phyloP scores from a whole-genome alignment of 192 early-diverging fungal species.

The Mortierella antarctica region DNA sequence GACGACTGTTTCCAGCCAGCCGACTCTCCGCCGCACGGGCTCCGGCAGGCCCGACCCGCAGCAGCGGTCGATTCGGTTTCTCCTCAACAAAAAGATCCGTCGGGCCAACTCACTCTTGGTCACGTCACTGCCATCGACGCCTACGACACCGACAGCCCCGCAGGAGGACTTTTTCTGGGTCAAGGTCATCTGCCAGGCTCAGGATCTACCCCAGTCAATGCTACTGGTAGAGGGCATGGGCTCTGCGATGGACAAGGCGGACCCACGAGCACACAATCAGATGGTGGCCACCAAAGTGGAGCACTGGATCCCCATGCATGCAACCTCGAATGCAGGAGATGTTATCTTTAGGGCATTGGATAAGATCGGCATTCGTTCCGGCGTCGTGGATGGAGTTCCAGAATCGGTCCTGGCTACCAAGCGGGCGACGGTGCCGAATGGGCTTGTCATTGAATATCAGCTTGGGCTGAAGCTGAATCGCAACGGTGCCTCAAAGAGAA shows the following conservation, averaged over 20 bases:
- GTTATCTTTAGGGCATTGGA: constrained; percentile 62
- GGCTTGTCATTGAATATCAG: constrained; percentile 44
- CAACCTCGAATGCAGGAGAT: constrained; percentile 58
- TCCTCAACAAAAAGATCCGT: constrained; percentile 61
- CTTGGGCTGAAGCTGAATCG: constrained; percentile 20
- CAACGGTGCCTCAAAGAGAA: constrained; percentile 10
- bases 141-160: constrained; percentile 33
- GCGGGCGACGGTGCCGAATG: constrained; percentile 31
- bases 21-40: constrained; percentile 22
- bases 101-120: constrained; percentile 26
- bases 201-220: constrained; percentile 48
- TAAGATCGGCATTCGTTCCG: constrained; percentile 61
- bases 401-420: constrained; percentile 43
- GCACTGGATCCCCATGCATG: constrained; percentile 56
- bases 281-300: constrained; percentile 48
- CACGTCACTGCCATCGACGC: constrained; percentile 28
- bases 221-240: constrained; percentile 45
- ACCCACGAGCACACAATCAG: constrained; percentile 24
- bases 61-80: constrained; percentile 57
- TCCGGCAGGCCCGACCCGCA: constrained; percentile 29
- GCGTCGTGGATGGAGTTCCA: constrained; percentile 56
- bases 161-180: constrained; percentile 53
- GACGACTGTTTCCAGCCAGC: neutral
- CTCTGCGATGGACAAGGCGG: constrained; percentile 29
- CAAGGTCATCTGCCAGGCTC: constrained; percentile 50